Evolutionary conservation across 768 basidiomycete genomes (phyloP).

Genomic region (Pilatotrama ljubarskyi): DNA sequence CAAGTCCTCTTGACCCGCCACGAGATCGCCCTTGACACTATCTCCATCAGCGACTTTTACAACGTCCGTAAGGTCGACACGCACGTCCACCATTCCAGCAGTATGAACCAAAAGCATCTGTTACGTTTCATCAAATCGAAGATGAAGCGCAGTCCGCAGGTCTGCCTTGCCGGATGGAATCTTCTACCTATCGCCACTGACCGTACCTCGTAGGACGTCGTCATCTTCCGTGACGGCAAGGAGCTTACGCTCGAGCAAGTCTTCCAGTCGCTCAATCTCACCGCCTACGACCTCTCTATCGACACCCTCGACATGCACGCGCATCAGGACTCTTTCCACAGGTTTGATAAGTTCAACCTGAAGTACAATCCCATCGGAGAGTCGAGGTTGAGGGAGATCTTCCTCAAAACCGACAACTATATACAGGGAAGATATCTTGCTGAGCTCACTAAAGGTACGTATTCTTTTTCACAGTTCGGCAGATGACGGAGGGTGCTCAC

Average conservation of each 20-base stretch:
- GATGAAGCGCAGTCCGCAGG: constrained; percentile 86
- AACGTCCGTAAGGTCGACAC: constrained; percentile 98
- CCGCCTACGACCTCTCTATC: constrained; percentile 96
- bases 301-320: constrained; percentile 99
- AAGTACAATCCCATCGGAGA: constrained; percentile 98
- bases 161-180: constrained; percentile 33
- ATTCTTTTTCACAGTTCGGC: not conserved
- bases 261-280: constrained; percentile 93
- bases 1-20: not conserved
- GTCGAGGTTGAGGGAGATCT: constrained; percentile 92
- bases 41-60: constrained; percentile 84
- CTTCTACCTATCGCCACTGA: not conserved
- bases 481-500: not conserved
- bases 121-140: constrained; percentile 99
- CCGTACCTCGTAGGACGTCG: constrained; percentile 69
- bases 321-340: constrained; percentile 96
- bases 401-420: constrained; percentile 96
- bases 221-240: constrained; percentile 91
- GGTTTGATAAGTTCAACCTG: constrained; percentile 97
- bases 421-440: constrained; percentile 92
- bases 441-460: constrained; percentile 84
- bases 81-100: constrained; percentile 97
- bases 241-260: constrained; percentile 89
- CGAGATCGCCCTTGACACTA: not conserved
- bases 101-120: constrained; percentile 99